A percentile compares a stretch with the other conserved stretches of the same genome.
phyloP scores from a whole-genome alignment of 495 filamentous ascomycete genomes.

The Lichina pygmaea region DNA sequence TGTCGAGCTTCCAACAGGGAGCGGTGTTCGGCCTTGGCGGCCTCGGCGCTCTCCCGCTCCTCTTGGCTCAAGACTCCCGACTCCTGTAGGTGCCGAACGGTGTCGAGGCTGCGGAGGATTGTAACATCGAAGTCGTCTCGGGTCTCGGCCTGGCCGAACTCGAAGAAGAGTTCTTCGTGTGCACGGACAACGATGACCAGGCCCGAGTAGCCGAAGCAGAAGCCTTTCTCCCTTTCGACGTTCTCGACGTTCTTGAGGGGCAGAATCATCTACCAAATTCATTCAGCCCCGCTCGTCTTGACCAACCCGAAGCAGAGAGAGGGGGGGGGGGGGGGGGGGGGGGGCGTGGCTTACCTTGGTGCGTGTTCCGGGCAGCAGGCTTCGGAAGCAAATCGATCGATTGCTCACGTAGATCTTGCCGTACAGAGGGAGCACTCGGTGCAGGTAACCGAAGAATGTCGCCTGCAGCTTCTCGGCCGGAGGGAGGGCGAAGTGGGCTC shows the following conservation, averaged over 20 bases:
- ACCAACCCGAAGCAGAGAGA: not conserved
- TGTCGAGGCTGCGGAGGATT: conserved; percentile 48
- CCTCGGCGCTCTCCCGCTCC: conserved; percentile 43
- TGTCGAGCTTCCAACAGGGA: conserved; percentile 54
- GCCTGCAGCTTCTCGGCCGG: conserved; percentile 66
- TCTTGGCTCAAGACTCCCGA: conserved; percentile 40
- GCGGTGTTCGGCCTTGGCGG: conserved; percentile 57
- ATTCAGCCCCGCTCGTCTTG: not conserved
- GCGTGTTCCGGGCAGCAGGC: conserved; percentile 63
- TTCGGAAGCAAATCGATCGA: conserved; percentile 81
- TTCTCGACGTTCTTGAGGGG: conserved; percentile 85
- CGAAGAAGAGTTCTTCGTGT: conserved; percentile 93
- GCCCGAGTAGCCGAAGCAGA: conserved; percentile 74
- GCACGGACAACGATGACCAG: conserved; percentile 77
- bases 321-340: not conserved
- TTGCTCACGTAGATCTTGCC: conserved; percentile 92
- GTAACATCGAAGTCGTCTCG: conserved; percentile 78
- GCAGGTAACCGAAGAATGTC: conserved; percentile 68
- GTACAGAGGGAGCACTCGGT: conserved; percentile 75
- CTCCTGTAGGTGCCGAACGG: conserved; percentile 41
- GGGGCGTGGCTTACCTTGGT: conserved; percentile 28
- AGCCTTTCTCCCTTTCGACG: conserved; percentile 84
- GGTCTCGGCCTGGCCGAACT: conserved; percentile 48
- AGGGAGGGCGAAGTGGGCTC: conserved; percentile 71
- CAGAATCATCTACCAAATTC: conserved; percentile 30